Evolutionary conservation across 805 yeast species (phyloP), one percentile per base, ranked within the genome.

Genomic region (Lachancea nothofagi): DNA sequence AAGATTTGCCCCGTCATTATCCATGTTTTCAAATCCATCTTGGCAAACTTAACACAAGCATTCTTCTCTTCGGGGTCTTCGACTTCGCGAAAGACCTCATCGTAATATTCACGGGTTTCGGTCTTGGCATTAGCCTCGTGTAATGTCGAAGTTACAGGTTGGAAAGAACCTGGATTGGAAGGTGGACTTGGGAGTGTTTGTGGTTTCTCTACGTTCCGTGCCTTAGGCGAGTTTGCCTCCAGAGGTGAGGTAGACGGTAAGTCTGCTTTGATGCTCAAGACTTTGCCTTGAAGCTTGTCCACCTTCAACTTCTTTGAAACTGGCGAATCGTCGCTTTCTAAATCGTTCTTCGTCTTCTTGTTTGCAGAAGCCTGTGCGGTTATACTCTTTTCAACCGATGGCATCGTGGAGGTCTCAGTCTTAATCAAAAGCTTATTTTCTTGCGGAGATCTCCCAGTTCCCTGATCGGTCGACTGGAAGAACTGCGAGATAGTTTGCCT

Each of bases 11-110:
- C 73, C 15, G 55, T 47, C 3, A 41, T 33, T 17, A 64, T 44
- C 78, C 78, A 74, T 10, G 62, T 57, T 7, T 45, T 40, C 8
- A 65, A 45, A 0, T 55, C 22, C 41, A 50, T 43, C 6, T 46
- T 44, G 0, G 64, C 54, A n/a, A 55, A 46, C 3, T 53, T 49
- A 19, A 50, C 36, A 28, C 63, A 63, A 27, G 58, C 53, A 1
- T 49, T 45, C 19, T 47, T 46, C 21, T 54, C 54, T 0, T 43
- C 39, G 5, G 29, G 36, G 22, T 55, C 55, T 9, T 48, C 47
- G 25, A 49, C 45, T 19, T 42, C 40, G 23, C 44, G 39, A 40
- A 55, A 53, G 10, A 51, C 46, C 8, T 49, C 42, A 12, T 45
- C 39, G 41, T 45, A 43, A 26, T 41, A 47, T 15, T 15, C 33